phyloP scores from a whole-genome alignment of 139 green algal genomes.

The Micractinium conductrix region DNA sequence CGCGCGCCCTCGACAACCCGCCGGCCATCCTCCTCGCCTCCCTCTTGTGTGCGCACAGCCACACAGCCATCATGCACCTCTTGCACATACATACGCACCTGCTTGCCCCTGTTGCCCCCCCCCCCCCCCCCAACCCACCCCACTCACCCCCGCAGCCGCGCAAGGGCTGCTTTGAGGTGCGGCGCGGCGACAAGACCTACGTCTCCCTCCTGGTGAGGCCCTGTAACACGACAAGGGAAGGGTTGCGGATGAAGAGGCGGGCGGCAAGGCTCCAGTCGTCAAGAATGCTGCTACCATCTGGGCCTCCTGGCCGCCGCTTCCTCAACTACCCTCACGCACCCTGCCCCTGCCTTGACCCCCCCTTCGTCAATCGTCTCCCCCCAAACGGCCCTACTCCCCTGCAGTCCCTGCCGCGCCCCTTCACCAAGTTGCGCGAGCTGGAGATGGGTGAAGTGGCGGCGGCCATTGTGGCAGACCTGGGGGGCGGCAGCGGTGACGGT shows the following conservation, averaged over 20 bases:
- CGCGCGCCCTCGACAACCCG: neutral
- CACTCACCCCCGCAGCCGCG: conserved; percentile 5
- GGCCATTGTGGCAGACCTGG: conserved; percentile 11
- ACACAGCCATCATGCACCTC: too few relatives aligned
- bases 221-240: too few relatives aligned
- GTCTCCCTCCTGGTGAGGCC: conserved; percentile 6
- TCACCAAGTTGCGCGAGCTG: conserved; percentile 35
- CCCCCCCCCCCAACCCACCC: too few relatives aligned
- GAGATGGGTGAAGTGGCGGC: conserved; percentile 24
- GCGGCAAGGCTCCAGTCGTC: too few relatives aligned
- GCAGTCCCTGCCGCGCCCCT: conserved; percentile 34
- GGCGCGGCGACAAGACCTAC: conserved; percentile 17
- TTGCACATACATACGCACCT: too few relatives aligned
- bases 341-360: neutral
- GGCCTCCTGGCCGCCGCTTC: too few relatives aligned
- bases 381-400: neutral
- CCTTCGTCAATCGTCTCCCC: too few relatives aligned
- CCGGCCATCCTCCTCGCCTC: too few relatives aligned
- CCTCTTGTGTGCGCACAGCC: too few relatives aligned
- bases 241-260: too few relatives aligned
- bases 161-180: conserved; percentile 33
- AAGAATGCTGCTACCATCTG: too few relatives aligned
- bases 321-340: neutral
- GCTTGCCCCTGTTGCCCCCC: neutral
- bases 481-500: neutral